Base-by-base conservation (phyloP, 306 rosid species). In the Cicer arietinum region DNA sequence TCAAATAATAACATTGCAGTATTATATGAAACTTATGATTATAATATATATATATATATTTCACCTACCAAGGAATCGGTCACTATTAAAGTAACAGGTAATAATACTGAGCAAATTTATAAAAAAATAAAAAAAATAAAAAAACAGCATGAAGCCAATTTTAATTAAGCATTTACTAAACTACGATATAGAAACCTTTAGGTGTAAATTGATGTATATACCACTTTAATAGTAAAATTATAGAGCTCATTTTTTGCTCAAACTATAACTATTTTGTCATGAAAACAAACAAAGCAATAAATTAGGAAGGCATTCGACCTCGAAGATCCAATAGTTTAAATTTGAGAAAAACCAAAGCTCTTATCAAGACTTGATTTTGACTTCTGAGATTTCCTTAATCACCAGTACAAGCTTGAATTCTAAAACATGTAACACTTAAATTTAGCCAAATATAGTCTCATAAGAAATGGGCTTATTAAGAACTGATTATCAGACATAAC, bases 401-500 rank as follows among this genome's bases (percentile, higher is more conserved):
- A 61, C 43, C 41, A 11, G 51, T 18, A 37, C 2, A 71, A 40
- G 40, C 16, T 41, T 22, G 39, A 56, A 13, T 12, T 72, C 22
- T n/a, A 48, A 22, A 70, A 69, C 56, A 14, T 20, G 17, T 16
- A 30, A 30, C 45, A 20, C 40, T 52, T 14, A 30, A 45, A 35
- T 37, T 50, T 39, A 18, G 65, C 53, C 20, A 40, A 62, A 41
- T 17, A 74, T 17, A 74, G 9, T 67, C 42, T 30, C 37, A 30
- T 30, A 30, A 56, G 0, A 62, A 22, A 42, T 7, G 7, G 6
- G 2, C 50, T 35, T 17, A 40, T 47, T 7, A 40, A 73, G 54
- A 65, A 71, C 60, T 62, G 43, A 20, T 75, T 42, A 51, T 40
- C 63, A 63, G 11, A 51, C 52, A 41, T 17, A 61, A 60, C 13